Evolutionary conservation across 805 yeast species (phyloP), one percentile per base, ranked within the genome.

Genomic region (Metschnikowia similis): DNA sequence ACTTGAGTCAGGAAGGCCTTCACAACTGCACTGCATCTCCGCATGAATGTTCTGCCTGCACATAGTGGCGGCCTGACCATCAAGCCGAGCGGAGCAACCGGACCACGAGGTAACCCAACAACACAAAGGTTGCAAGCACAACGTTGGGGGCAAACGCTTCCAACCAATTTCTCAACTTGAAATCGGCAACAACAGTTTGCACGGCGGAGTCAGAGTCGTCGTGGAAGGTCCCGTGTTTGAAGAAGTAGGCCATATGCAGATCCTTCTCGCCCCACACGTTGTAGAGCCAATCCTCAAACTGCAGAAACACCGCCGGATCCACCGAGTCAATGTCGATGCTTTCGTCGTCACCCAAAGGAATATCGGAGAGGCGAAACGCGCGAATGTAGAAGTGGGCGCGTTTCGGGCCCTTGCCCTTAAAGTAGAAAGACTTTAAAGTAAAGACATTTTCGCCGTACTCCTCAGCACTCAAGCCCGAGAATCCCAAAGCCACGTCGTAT

Each of bases 401-500:
- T 40, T 74, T 68, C 0, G 99, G 97, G 27, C 89, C 86, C 48
- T 76, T 70, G 1, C 97, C 96, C 45, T 74, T 69, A 7, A 89
- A 60, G 61, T 83, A 89, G 36, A 84, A 79, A 30, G 77, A 72
- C 48, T 75, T 73, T 48, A 94, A 71, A 1, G 89, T 81, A 65
- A 79, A 94, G 32, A 76, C 75, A 56, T 84, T 85, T 65, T 94
- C 97, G 1, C 96, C 96, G 61, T 77, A 85, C 52, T 82, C 83
- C 6, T 74, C 73, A 1, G 79, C 66, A 36, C 64, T 67, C 42
- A 88, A 82, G 10, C 90, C 96, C 5, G 84, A 75, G 66, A 90
- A 94, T 0, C 85, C 97, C 38, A 89, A 76, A 0, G 99, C 89
- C 34, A 88, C 67, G 66, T 94, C 97, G 61, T 89, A 88, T 0